Evolutionary conservation across 106 monocot species (phyloP).

Genomic region (Posidonia australis): DNA sequence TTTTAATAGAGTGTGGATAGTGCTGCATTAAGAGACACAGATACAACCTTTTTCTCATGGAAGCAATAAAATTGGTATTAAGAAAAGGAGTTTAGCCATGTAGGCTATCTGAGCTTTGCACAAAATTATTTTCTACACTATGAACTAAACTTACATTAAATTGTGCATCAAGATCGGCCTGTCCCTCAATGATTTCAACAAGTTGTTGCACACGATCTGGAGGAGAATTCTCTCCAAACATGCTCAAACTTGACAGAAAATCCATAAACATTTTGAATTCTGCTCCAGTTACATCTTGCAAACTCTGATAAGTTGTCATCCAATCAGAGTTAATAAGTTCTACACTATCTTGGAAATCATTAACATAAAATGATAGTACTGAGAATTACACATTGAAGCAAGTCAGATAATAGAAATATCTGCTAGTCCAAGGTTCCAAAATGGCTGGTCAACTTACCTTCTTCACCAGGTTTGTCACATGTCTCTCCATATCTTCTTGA

Average conservation of each 20-base stretch:
- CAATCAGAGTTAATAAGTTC: background rate
- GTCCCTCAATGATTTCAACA: slow-evolving; percentile 88
- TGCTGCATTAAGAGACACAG: too few species aligned
- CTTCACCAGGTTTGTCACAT: slow-evolving; percentile 84
- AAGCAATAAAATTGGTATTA: too few species aligned
- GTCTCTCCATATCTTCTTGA: slow-evolving; percentile 93
- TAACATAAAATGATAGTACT: background rate
- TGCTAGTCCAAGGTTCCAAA: too few species aligned
- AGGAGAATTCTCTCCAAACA: slow-evolving; percentile 73
- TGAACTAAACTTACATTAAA: slow-evolving; percentile 45
- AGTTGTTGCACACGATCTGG: slow-evolving; percentile 76
- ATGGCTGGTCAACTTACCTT: slow-evolving; percentile 44
- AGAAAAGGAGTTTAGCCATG: too few species aligned
- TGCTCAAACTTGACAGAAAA: slow-evolving; percentile 80
- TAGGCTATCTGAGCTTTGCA: too few species aligned
- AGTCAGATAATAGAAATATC: too few species aligned
- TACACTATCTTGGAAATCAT: background rate
- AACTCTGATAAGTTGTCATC: slow-evolving; percentile 48
- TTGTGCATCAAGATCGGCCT: slow-evolving; percentile 93
- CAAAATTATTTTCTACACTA: too few species aligned
- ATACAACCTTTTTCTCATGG: too few species aligned
- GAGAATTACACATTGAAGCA: too few species aligned
- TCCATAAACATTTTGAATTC: slow-evolving; percentile 99
- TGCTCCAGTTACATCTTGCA: slow-evolving; percentile 92
- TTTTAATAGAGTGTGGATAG: too few species aligned